phyloP scores from a whole-genome alignment of 306 rosid species.

The Begonia loranthoides region DNA sequence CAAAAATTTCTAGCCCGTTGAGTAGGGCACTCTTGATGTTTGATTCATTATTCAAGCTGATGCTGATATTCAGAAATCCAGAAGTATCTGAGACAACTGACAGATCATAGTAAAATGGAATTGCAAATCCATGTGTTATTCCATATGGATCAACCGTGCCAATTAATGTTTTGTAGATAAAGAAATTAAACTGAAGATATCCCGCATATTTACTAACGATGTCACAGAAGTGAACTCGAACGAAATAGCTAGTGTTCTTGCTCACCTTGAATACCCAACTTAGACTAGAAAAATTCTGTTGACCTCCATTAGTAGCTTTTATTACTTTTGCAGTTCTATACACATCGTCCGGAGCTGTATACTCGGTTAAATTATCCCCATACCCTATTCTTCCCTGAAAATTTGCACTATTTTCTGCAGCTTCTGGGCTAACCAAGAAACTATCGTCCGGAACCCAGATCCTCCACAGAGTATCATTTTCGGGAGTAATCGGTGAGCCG shows the following conservation, averaged over 20 bases:
- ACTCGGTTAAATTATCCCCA: neutral
- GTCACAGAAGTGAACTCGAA: constrained; percentile 2
- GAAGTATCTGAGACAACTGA: neutral
- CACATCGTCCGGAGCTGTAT: neutral
- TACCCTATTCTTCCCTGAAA: neutral
- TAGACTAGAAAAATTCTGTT: neutral
- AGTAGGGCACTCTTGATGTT: no score
- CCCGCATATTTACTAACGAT: neutral
- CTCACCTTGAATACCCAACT: no score
- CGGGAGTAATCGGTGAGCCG: neutral
- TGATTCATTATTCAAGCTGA: no score
- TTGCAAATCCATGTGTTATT: neutral
- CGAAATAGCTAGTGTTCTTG: no score
- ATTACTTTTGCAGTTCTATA: neutral
- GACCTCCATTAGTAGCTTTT: neutral
- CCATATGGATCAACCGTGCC: no score
- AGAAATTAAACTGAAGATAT: neutral
- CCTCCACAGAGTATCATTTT: no score
- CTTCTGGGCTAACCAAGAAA: no score
- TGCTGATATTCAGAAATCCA: neutral
- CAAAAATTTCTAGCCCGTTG: no score
- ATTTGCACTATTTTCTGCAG: neutral
- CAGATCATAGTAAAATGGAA: neutral
- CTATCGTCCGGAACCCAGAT: no score
- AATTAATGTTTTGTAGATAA: neutral